A percentile compares a stretch with the other conserved stretches of the same genome.
Evolutionary conservation across 257 asterid genomes (phyloP).

Genomic region (Paulownia fortunei): DNA sequence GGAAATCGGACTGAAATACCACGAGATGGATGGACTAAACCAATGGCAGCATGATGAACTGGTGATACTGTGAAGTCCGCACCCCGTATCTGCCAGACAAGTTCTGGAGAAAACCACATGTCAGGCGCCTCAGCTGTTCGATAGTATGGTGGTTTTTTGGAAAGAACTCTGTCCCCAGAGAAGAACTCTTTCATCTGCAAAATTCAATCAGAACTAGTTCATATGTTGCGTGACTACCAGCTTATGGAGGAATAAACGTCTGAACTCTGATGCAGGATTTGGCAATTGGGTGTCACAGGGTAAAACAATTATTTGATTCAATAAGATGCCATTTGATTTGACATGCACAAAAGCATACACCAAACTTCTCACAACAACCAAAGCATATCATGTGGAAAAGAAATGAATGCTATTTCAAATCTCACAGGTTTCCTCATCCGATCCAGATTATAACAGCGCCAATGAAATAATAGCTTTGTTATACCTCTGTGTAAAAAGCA

Average conservation of each 20-base stretch:
- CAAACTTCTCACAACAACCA: neutral
- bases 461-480: neutral
- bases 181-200: conserved; percentile 81
- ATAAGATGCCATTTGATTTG: too few species aligned
- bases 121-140: conserved; percentile 76
- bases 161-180: conserved; percentile 59
- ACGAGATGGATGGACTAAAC: conserved; percentile 79
- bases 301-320: neutral
- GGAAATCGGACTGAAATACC: conserved; percentile 91
- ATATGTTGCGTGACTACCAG: neutral
- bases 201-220: conserved; percentile 24
- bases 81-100: conserved; percentile 87
- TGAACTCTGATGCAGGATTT: neutral
- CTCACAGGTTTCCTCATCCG: neutral
- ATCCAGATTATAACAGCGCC: neutral
- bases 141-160: conserved; percentile 72
- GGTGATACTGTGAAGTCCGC: conserved; percentile 85
- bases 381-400: neutral
- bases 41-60: conserved; percentile 83
- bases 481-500: conserved; percentile 80
- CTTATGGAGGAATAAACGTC: neutral
- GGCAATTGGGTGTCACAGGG: neutral
- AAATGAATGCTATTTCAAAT: neutral
- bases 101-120: conserved; percentile 80
- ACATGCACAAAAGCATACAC: neutral